These are phyloP conservation scores for Fusarium domesticum DNA, from an alignment of 2,329 filamentous ascomycete genomes.

Conservation along the genomic window DNA sequence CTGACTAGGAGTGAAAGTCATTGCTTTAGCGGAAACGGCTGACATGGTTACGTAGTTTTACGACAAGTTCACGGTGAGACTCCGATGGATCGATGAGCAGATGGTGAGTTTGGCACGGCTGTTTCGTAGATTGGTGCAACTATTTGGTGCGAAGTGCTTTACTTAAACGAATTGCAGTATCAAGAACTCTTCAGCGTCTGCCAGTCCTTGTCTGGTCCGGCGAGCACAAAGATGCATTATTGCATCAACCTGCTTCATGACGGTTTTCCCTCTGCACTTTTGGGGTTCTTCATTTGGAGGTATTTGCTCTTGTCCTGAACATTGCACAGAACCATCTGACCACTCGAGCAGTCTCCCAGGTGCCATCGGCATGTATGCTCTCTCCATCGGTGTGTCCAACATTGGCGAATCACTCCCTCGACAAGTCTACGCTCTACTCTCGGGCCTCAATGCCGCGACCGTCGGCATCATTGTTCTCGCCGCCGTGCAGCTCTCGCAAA, in stretches of 20 bases:
- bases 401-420: conserved; percentile 57
- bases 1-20: conserved; percentile 7
- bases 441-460: conserved; percentile 67
- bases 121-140: too few relatives aligned
- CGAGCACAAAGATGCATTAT: conserved; percentile 68
- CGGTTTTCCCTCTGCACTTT: conserved; percentile 54
- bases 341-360: conserved; percentile 53
- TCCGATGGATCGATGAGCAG: conserved; percentile 67
- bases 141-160: neutral
- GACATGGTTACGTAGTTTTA: conserved; percentile 9
- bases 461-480: conserved; percentile 71
- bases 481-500: conserved; percentile 64
- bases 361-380: conserved; percentile 65
- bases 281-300: conserved; percentile 65
- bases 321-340: too few relatives aligned
- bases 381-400: conserved; percentile 62
- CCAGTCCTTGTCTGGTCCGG: conserved; percentile 66
- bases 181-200: conserved; percentile 69
- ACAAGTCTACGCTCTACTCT: conserved; percentile 66
- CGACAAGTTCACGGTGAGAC: conserved; percentile 55
- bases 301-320: conserved; percentile 30
- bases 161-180: conserved; percentile 45
- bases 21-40: too few relatives aligned
- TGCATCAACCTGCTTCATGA: conserved; percentile 63
- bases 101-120: conserved; percentile 41